Evolutionary conservation across 805 yeast genomes (phyloP).

Genomic region (Saccharomyces cerevisiae): DNA sequence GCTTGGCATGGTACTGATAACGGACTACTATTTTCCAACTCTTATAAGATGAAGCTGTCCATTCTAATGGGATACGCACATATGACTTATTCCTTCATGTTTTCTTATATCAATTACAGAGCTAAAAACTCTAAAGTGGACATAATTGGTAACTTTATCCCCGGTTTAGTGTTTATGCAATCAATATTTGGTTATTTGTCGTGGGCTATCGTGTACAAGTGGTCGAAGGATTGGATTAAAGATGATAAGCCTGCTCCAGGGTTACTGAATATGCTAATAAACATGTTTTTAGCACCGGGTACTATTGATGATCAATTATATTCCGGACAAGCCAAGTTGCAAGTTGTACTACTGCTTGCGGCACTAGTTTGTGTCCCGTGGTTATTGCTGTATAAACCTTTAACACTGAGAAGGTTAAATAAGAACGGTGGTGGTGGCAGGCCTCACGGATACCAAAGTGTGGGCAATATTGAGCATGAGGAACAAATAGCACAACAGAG

Average conservation of each 20-base stretch:
- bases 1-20: slow-evolving; percentile 98
- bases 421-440: slow-evolving; percentile 32
- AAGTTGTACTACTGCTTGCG: slow-evolving; percentile 58
- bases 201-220: slow-evolving; percentile 79
- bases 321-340: slow-evolving; percentile 70
- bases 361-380: slow-evolving; percentile 91
- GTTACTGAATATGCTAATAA: slow-evolving; percentile 85
- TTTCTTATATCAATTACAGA: slow-evolving; percentile 73
- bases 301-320: slow-evolving; percentile 71
- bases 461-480: slow-evolving; percentile 20
- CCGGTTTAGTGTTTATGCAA: slow-evolving; percentile 92
- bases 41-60: slow-evolving; percentile 95
- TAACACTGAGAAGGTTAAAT: slow-evolving; percentile 54
- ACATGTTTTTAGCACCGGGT: slow-evolving; percentile 94
- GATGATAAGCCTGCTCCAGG: slow-evolving; percentile 81
- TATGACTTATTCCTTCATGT: slow-evolving; percentile 83
- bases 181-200: slow-evolving; percentile 91
- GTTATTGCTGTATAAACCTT: slow-evolving; percentile 77
- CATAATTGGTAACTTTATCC: slow-evolving; percentile 85
- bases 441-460: slow-evolving; percentile 36
- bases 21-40: slow-evolving; percentile 79
- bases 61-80: slow-evolving; percentile 90
- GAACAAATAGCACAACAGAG: slow-evolving; percentile 28
- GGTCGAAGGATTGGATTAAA: slow-evolving; percentile 88
- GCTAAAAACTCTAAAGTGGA: slow-evolving; percentile 67